phyloP scores from a whole-genome alignment of 2,329 filamentous ascomycete species.

The Huntiella bhutanensis region DNA sequence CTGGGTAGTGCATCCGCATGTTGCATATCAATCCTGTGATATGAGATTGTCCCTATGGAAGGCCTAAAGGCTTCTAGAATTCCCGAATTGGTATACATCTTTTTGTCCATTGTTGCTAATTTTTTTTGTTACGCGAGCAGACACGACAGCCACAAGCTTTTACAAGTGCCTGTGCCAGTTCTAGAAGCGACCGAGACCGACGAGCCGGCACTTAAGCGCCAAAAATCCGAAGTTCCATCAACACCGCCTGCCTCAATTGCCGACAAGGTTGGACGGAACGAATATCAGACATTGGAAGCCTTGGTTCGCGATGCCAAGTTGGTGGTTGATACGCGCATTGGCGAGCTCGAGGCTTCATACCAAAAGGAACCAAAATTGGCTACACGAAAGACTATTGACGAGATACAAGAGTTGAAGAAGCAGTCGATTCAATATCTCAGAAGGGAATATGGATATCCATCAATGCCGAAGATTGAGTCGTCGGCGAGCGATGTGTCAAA shows the following conservation, averaged over 20 bases:
- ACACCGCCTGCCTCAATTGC: constrained; percentile 26
- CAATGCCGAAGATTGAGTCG: background rate
- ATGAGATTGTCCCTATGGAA: too few relatives aligned
- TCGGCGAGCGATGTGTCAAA: constrained; percentile 1
- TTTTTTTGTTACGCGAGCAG: constrained; percentile 19
- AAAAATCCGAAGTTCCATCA: constrained; percentile 31
- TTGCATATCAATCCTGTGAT: too few relatives aligned
- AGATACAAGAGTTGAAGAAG: constrained; percentile 17
- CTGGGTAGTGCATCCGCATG: too few relatives aligned
- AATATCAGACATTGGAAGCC: constrained; percentile 44
- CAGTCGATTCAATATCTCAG: constrained; percentile 43
- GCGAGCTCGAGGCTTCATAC: constrained; percentile 25
- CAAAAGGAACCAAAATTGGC: constrained; percentile 12
- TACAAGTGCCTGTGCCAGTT: constrained; percentile 27
- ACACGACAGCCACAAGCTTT: constrained; percentile 22
- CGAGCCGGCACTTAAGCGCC: constrained; percentile 40
- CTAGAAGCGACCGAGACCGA: constrained; percentile 30
- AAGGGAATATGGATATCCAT: constrained; percentile 38
- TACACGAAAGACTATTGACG: constrained; percentile 12
- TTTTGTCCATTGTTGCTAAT: too few relatives aligned
- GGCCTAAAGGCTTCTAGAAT: too few relatives aligned
- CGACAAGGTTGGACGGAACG: constrained; percentile 32
- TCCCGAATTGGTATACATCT: too few relatives aligned
- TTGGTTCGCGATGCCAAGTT: constrained; percentile 38
- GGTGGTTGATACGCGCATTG: constrained; percentile 28